phyloP scores from a whole-genome alignment of 1,139 yeast species.

The Pichia sp. region DNA sequence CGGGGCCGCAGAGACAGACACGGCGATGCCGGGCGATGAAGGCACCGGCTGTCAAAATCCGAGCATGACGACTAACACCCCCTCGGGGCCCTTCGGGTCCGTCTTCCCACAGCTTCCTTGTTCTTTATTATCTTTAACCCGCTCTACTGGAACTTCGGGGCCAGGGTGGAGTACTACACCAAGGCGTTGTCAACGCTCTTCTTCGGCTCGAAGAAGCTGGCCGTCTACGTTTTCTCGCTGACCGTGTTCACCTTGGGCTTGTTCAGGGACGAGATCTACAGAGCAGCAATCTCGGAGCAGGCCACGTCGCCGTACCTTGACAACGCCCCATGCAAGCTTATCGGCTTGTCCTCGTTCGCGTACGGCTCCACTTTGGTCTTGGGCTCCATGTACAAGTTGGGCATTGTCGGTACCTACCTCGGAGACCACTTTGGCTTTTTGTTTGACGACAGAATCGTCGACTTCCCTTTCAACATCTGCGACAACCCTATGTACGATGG shows the following conservation, averaged over 20 bases:
- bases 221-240: constrained; percentile 79
- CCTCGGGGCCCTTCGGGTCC: background rate
- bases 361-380: constrained; percentile 77
- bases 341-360: constrained; percentile 48
- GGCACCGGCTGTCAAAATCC: no score
- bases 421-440: constrained; percentile 97
- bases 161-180: constrained; percentile 76
- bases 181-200: constrained; percentile 69
- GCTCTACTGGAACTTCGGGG: constrained; percentile 89
- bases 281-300: constrained; percentile 60
- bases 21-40: no score
- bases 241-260: constrained; percentile 84
- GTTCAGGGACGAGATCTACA: constrained; percentile 72
- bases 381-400: constrained; percentile 88
- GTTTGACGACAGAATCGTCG: constrained; percentile 86
- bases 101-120: constrained; percentile 32
- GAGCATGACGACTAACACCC: background rate
- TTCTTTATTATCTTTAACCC: constrained; percentile 84
- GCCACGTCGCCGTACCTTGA: constrained; percentile 42
- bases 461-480: constrained; percentile 86
- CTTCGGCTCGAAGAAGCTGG: constrained; percentile 62
- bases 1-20: no score
- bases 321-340: constrained; percentile 36
- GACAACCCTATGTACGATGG: constrained; percentile 98
- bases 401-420: constrained; percentile 91